These are phyloP conservation scores for Sclerotinia trifoliorum DNA, from an alignment of 2,329 filamentous ascomycete species.

Conservation along the genomic window DNA sequence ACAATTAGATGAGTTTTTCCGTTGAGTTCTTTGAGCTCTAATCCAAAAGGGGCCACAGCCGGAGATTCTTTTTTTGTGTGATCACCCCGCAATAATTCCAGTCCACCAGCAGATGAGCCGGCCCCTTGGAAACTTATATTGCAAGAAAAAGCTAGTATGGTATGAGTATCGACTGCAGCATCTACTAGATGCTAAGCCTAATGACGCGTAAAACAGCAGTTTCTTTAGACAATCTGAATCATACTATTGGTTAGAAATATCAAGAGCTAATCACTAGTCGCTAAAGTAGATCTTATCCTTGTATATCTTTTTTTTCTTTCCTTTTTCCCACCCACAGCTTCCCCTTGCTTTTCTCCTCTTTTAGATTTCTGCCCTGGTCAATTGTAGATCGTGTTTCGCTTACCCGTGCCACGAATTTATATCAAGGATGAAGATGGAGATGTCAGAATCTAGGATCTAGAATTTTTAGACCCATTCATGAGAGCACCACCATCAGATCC, in stretches of 20 bases:
- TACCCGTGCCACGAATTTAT: constrained; percentile 18
- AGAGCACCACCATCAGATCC: background rate
- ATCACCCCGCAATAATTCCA: constrained; percentile 26
- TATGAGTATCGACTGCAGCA: constrained; percentile 2
- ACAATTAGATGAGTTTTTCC: background rate
- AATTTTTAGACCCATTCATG: constrained; percentile 1
- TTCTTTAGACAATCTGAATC: background rate
- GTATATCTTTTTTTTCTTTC: background rate
- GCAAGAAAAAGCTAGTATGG: background rate
- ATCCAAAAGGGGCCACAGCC: background rate
- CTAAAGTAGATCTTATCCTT: constrained; percentile 13
- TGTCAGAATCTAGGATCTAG: constrained; percentile 18
- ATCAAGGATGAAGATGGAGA: constrained; percentile 15
- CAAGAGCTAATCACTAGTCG: background rate
- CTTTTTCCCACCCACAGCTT: background rate
- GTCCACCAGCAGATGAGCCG: constrained; percentile 17
- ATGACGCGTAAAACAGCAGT: constrained; percentile 20
- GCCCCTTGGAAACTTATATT: constrained; percentile 21
- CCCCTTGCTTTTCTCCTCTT: constrained; percentile 16
- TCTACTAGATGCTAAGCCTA: constrained; percentile 13
- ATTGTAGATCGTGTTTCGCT: constrained; percentile 21
- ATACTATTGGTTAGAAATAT: background rate
- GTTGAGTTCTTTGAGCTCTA: background rate
- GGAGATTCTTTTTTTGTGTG: constrained; percentile 1
- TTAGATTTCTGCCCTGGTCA: constrained; percentile 14